phyloP scores from a whole-genome alignment of 805 yeast genomes.

The Dipodascopsis uninucleata region DNA sequence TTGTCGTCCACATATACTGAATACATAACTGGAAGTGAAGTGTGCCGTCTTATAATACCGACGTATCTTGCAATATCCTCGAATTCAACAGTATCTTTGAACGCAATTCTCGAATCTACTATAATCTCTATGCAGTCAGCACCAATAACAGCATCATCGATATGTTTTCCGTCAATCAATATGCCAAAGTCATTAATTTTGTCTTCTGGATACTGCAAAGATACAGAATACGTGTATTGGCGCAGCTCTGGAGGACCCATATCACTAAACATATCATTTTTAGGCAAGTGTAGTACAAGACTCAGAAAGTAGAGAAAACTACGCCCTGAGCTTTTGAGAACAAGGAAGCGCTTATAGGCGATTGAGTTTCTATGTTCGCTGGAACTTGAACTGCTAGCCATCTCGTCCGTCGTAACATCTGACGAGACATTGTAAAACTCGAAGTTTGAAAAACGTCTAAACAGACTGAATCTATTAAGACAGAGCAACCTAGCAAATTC shows the following conservation, averaged over 20 bases:
- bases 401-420: background rate
- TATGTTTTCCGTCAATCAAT: constrained; percentile 38
- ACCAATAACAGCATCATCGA: constrained; percentile 61
- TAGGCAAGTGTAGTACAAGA: constrained; percentile 4
- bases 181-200: constrained; percentile 66
- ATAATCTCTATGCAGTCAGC: constrained; percentile 79
- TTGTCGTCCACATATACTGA: constrained; percentile 57
- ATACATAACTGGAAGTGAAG: constrained; percentile 70
- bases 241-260: constrained; percentile 13
- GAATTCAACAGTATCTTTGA: constrained; percentile 39
- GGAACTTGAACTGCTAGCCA: constrained; percentile 1
- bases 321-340: constrained; percentile 9
- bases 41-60: constrained; percentile 59
- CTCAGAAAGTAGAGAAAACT: constrained; percentile 11
- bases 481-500: constrained; percentile 85
- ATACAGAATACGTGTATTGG: constrained; percentile 10
- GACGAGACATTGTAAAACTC: constrained; percentile 19
- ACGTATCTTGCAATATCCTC: constrained; percentile 68
- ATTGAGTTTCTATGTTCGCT: background rate
- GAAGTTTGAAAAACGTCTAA: constrained; percentile 43
- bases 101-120: constrained; percentile 59
- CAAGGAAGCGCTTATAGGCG: background rate
- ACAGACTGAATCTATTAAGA: constrained; percentile 71
- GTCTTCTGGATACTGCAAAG: constrained; percentile 56
- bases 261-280: constrained; percentile 2